Conservation (phyloP, 2,329 filamentous ascomycete genomes). For the Pleurostoma richardsiae region DNA sequence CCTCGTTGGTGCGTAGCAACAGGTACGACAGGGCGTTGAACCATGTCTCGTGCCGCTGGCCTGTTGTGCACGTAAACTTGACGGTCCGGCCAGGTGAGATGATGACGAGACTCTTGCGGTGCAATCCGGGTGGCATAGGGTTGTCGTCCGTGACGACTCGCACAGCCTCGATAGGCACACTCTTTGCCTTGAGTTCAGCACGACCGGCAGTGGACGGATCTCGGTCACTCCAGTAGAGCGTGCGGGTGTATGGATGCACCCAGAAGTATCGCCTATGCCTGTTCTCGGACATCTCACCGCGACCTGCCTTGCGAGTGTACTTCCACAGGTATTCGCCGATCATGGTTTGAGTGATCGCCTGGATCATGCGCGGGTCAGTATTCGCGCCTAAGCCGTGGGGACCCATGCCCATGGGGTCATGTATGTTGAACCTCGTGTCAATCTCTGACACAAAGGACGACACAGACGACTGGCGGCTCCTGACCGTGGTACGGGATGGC, state of each 20-base stretch:
- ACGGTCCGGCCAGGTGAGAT: slow-evolving; percentile 83
- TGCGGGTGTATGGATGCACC: slow-evolving; percentile 96
- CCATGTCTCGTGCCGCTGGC: slow-evolving; percentile 96
- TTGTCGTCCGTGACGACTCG: slow-evolving; percentile 92
- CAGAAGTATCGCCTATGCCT: slow-evolving; percentile 96
- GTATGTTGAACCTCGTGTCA: slow-evolving; percentile 83
- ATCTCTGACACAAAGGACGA: slow-evolving; percentile 95
- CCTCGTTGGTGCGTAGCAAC: slow-evolving; percentile 67
- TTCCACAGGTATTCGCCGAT: slow-evolving; percentile 99
- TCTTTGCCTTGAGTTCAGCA: slow-evolving; percentile 74
- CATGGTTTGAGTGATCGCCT: slow-evolving; percentile 99
- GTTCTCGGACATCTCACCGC: slow-evolving; percentile 81
- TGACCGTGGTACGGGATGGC: slow-evolving; percentile 32
- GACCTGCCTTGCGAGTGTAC: slow-evolving; percentile 92
- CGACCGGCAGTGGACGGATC: slow-evolving; percentile 79
- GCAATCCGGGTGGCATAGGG: slow-evolving; percentile 87
- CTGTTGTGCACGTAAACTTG: slow-evolving; percentile 91
- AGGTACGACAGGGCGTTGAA: slow-evolving; percentile 96
- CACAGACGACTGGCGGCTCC: slow-evolving; percentile 72
- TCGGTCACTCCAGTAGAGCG: slow-evolving; percentile 91
- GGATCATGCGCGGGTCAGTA: slow-evolving; percentile 96
- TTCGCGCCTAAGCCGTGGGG: slow-evolving; percentile 58
- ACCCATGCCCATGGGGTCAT: slow-evolving; percentile 49
- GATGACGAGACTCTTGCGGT: slow-evolving; percentile 88
- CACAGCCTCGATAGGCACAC: slow-evolving; percentile 88